Evolutionary conservation across 2,329 filamentous ascomycete genomes (phyloP).

Genomic region (Colletotrichum sp.): DNA sequence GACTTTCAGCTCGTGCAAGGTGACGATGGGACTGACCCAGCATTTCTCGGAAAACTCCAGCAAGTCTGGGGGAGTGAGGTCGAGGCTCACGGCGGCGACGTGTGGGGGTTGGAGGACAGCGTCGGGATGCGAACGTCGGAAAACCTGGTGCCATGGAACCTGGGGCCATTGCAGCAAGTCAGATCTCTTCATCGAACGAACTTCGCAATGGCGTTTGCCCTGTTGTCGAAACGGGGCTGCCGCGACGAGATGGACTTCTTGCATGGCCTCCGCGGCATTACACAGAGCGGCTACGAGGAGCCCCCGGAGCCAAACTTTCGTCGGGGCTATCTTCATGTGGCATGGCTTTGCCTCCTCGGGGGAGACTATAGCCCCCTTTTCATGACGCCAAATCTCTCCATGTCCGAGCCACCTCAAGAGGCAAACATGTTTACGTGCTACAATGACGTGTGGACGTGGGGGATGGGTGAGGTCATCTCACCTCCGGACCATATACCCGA

Average conservation of each 20-base stretch:
- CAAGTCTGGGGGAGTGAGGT: not conserved
- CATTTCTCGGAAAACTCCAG: not conserved
- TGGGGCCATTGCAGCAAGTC: not conserved
- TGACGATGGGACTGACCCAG: not conserved
- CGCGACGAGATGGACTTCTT: not conserved
- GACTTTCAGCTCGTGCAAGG: not conserved
- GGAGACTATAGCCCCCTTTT: no score
- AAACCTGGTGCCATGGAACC: not conserved
- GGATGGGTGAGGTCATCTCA: no score
- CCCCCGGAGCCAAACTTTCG: no score
- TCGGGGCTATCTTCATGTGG: no score
- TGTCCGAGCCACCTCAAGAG: no score
- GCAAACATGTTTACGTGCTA: no score
- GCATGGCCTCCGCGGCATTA: not conserved
- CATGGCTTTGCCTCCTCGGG: no score
- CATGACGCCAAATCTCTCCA: no score
- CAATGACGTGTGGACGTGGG: no score
- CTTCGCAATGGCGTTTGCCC: not conserved
- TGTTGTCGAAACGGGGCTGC: not conserved
- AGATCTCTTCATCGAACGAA: not conserved
- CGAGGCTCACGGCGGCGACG: not conserved
- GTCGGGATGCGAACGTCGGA: not conserved
- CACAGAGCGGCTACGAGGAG: no score
- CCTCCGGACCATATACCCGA: no score
- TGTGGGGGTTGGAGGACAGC: not conserved